phyloP scores from a whole-genome alignment of 805 yeast genomes.

The Barnettozyma vustinii region DNA sequence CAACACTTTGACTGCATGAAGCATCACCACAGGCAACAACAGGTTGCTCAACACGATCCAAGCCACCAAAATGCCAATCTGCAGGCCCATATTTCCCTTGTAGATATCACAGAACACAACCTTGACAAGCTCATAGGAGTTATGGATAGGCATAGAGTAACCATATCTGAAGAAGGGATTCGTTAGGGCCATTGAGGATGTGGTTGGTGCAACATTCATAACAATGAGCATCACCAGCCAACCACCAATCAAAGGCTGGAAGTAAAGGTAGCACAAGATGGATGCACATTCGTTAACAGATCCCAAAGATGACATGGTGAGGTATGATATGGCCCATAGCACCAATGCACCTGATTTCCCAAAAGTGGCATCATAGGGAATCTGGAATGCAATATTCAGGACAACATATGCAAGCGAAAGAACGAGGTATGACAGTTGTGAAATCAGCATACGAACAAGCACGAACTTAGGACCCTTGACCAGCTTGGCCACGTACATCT shows the following conservation, averaged over 20 bases:
- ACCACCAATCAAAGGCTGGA: slow-evolving; percentile 65
- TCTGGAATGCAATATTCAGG: slow-evolving; percentile 61
- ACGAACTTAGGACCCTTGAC: slow-evolving; percentile 40
- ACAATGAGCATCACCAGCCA: slow-evolving; percentile 69
- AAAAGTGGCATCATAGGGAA: slow-evolving; percentile 48
- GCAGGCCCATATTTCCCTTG: slow-evolving; percentile 52
- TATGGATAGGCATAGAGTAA: slow-evolving; percentile 64
- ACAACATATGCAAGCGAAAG: slow-evolving; percentile 53
- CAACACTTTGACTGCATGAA: slow-evolving; percentile 11
- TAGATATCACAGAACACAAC: slow-evolving; percentile 53
- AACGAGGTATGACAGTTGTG: slow-evolving; percentile 48
- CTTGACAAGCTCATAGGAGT: slow-evolving; percentile 53
- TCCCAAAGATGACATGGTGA: slow-evolving; percentile 71
- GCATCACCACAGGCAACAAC: slow-evolving; percentile 39
- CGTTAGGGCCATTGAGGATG: slow-evolving; percentile 52
- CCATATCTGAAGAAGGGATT: slow-evolving; percentile 58
- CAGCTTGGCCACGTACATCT: slow-evolving; percentile 34
- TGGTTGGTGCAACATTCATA: slow-evolving; percentile 58
- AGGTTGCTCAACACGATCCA: slow-evolving; percentile 50
- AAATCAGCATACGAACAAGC: slow-evolving; percentile 33
- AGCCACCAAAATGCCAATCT: slow-evolving; percentile 51
- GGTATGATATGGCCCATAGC: slow-evolving; percentile 59
- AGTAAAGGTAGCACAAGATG: slow-evolving; percentile 39
- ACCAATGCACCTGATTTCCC: slow-evolving; percentile 71
- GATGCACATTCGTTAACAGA: slow-evolving; percentile 61